Evolutionary conservation across 2,329 filamentous ascomycete species (phyloP), one percentile per base, ranked within the genome.

Genomic region (Graphiopsis chlorocephala): DNA sequence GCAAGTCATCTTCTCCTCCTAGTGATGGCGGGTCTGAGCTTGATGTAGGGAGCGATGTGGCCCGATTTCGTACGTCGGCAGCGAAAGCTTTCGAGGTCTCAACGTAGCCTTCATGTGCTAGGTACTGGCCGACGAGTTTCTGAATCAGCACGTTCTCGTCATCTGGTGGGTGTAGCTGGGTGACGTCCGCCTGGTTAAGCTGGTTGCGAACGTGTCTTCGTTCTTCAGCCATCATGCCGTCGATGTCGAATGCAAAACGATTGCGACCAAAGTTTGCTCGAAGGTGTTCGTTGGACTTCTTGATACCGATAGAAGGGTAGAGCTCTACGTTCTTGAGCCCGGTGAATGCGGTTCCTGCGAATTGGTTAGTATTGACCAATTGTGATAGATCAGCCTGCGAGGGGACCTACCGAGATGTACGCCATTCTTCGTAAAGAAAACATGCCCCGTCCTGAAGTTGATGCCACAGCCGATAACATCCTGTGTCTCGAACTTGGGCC

Each of bases 81-180:
- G 66, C 64, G 81, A 99, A 98, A 0, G 92, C 92, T 68, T 89
- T 87, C 10, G 93, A 93, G 0, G 94, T 97, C 70, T 97, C 94
- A 8, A 97, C 90, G 70, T 97, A 98, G 65, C 95, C 95, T 72
- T 98, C 95, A 71, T 98, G 94, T 42, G 93, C 91, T 15, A 99
- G 81, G 70, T 96, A 98, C 77, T 97, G 93, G 45, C 93, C 84
- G 20, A 94, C 88, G 64, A 98, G 81, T 70, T 90, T 86, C 74
- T 97, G 93, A 42, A 97, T 87, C 56, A 98, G 83, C 28, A 90
- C 84, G 1, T 87, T 89, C 77, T 97, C 94, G 66, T 85, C 86
- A 67, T 91, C 80, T 2, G 83, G 83, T 2, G 87, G 85, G 35
- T 87, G 85, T 7, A 95, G 79, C 0, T 20, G 15, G 29, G 85